Conservation (phyloP, 148 eudicot species). For the Amaranthus hypochondriacus region DNA sequence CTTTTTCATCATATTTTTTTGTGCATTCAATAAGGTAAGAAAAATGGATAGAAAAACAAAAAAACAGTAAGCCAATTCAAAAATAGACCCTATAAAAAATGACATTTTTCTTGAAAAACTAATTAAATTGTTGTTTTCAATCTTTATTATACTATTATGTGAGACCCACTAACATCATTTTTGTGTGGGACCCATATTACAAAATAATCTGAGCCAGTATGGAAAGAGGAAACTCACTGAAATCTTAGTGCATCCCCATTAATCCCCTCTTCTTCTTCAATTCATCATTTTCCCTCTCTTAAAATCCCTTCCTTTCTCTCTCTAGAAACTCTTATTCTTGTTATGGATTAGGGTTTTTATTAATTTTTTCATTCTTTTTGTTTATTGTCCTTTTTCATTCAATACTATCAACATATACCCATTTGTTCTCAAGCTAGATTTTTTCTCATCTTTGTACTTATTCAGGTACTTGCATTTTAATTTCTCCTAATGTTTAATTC, state of each 20-base stretch:
- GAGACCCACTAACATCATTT: constrained; percentile 26
- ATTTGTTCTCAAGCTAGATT: constrained; percentile 6
- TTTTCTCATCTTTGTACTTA: not conserved
- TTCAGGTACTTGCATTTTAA: constrained; percentile 5
- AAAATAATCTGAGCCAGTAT: constrained; percentile 33
- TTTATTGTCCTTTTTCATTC: not conserved
- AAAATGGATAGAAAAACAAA: not conserved
- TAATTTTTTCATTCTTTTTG: not conserved
- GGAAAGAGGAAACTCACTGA: constrained; percentile 25
- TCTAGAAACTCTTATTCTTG: constrained; percentile 7
- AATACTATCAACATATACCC: constrained; percentile 8
- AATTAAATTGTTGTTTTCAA: constrained; percentile 2
- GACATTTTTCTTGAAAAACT: not conserved
- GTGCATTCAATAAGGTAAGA: not conserved
- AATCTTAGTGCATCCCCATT: constrained; percentile 35
- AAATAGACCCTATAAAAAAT: not conserved
- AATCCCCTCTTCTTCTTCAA: constrained; percentile 7
- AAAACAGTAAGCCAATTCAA: not conserved
- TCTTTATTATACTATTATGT: not conserved
- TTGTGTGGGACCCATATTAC: constrained; percentile 22
- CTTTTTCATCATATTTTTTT: not conserved
- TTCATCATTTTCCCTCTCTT: not conserved
- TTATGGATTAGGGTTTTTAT: constrained; percentile 19
- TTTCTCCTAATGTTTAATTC: not conserved
- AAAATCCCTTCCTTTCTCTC: constrained; percentile 3